Conservation (phyloP, 169 alveolate genomes). For the Cystoisospora suis region DNA sequence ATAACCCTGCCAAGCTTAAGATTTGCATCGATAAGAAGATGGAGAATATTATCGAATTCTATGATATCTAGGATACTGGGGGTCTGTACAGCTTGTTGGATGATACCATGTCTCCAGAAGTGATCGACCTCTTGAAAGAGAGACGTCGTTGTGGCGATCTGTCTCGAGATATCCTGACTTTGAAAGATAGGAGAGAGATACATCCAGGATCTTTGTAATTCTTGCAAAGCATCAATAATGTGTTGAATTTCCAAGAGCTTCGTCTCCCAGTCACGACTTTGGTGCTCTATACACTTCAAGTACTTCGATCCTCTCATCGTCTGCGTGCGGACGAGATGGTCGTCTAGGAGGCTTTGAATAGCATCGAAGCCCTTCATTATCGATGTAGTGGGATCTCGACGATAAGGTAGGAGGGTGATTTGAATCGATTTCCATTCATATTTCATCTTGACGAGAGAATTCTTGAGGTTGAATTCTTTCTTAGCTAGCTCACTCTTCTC, state of each 20-base stretch:
- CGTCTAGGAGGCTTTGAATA: constrained; percentile 82
- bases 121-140: constrained; percentile 72
- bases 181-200: constrained; percentile 82
- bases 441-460: constrained; percentile 70
- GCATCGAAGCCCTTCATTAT: constrained; percentile 83
- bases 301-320: constrained; percentile 85
- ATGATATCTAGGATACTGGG: constrained; percentile 73
- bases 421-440: constrained; percentile 87
- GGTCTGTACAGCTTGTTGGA: constrained; percentile 63
- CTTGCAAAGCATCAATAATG: constrained; percentile 69
- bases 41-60: constrained; percentile 78
- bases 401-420: constrained; percentile 74
- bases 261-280: constrained; percentile 87
- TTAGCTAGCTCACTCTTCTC: constrained; percentile 74
- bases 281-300: constrained; percentile 82
- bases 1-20: constrained; percentile 86
- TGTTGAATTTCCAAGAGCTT: constrained; percentile 76
- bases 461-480: constrained; percentile 69
- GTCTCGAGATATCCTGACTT: constrained; percentile 81
- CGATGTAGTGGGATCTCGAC: constrained; percentile 78
- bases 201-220: constrained; percentile 78
- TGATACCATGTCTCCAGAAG: constrained; percentile 50
- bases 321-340: constrained; percentile 82
- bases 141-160: constrained; percentile 76
- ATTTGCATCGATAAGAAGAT: constrained; percentile 82